A percentile compares a stretch with the other conserved stretches of the same genome.
Evolutionary conservation across 2,329 filamentous ascomycete genomes (phyloP).

Genomic region (Fusarium irregulare): DNA sequence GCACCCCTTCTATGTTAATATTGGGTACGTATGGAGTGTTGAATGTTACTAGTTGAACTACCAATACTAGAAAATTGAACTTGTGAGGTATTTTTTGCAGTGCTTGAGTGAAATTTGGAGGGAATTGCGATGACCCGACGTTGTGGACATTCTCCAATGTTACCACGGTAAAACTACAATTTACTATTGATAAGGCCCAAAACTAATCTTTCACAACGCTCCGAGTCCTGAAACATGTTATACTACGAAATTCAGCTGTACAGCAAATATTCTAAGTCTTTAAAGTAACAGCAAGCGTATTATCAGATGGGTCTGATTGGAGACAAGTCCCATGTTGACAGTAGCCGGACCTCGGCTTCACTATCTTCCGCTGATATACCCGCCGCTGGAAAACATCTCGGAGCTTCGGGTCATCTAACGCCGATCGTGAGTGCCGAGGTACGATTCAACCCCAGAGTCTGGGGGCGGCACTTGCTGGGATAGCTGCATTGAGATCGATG

Average conservation of each 20-base stretch:
- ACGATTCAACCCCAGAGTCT: neutral
- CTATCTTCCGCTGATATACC: neutral
- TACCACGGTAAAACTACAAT: fast-evolving
- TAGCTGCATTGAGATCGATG: neutral
- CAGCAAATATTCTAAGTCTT: fast-evolving
- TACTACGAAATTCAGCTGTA: neutral
- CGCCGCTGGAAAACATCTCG: neutral
- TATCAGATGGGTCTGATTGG: neutral
- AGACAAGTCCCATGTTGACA: neutral
- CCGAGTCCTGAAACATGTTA: too few species aligned
- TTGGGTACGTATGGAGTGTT: too few species aligned
- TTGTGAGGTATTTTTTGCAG: fast-evolving
- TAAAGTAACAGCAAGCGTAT: fast-evolving
- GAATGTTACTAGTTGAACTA: too few species aligned
- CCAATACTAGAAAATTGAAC: too few species aligned
- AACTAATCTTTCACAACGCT: fast-evolving
- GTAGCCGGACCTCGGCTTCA: neutral
- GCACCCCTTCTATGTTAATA: too few species aligned
- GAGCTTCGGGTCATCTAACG: neutral
- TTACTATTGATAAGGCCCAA: too few species aligned
- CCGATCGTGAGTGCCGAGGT: neutral
- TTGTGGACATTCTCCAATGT: too few species aligned
- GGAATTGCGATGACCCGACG: too few species aligned
- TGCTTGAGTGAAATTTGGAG: too few species aligned
- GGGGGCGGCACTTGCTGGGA: neutral